Percentiles rank a stretch among this genome's conserved stretches.
phyloP scores from a whole-genome alignment of 345 rosid genomes.

The Heritiera fomes region DNA sequence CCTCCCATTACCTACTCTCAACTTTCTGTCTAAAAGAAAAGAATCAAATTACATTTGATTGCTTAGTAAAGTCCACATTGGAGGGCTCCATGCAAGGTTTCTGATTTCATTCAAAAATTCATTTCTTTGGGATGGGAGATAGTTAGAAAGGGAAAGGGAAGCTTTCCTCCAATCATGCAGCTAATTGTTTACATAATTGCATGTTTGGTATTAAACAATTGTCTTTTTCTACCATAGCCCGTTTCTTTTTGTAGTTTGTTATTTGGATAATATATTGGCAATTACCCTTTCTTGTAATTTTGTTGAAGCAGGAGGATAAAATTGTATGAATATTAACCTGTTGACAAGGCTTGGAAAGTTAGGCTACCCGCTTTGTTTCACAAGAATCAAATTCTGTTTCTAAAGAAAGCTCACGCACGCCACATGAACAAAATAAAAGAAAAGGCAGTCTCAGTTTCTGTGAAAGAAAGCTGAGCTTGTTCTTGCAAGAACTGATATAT shows the following conservation, averaged over 20 bases:
- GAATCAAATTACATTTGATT: background rate
- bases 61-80: background rate
- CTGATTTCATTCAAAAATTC: background rate
- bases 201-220: background rate
- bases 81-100: background rate
- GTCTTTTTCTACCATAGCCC: background rate
- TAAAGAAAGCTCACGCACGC: constrained; percentile 28
- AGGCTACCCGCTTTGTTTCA: constrained; percentile 3
- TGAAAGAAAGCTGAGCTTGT: constrained; percentile 27
- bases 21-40: background rate
- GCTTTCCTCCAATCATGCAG: constrained; percentile 15
- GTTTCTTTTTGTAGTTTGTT: background rate
- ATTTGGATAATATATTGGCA: background rate
- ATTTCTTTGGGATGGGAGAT: background rate
- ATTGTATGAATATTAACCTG: background rate
- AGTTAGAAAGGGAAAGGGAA: background rate
- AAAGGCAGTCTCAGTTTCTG: constrained; percentile 25
- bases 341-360: background rate
- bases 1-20: constrained; percentile 14
- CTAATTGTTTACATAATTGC: background rate
- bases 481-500: constrained; percentile 20
- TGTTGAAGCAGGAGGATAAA: constrained; percentile 3
- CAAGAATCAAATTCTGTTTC: constrained; percentile 4
- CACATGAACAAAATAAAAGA: constrained; percentile 28
- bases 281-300: constrained; percentile 5